phyloP scores from a whole-genome alignment of 129 eudicot genomes.

The Flaveria sonorensis region DNA sequence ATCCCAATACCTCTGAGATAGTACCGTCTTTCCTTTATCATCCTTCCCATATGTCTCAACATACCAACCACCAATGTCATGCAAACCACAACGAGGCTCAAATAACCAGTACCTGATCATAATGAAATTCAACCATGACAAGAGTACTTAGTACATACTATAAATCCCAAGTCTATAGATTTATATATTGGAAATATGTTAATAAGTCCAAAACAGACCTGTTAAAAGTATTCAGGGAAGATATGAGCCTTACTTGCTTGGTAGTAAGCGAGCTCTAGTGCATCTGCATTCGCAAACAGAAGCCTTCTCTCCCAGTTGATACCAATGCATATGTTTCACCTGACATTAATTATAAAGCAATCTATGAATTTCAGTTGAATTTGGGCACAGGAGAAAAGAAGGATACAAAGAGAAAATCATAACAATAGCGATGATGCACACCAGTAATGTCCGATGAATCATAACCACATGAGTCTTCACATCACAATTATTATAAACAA shows the following conservation, averaged over 20 bases:
- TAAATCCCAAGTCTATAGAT: not conserved
- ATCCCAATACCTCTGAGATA: slow-evolving; percentile 81
- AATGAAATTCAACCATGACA: not conserved
- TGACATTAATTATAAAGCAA: slow-evolving; percentile 25
- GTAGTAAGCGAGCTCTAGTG: slow-evolving; percentile 85
- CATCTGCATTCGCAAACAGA: slow-evolving; percentile 95
- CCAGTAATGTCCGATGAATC: slow-evolving; percentile 90
- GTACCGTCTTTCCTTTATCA: slow-evolving; percentile 62
- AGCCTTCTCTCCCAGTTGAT: slow-evolving; percentile 63
- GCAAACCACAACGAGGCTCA: slow-evolving; percentile 92
- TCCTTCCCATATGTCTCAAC: slow-evolving; percentile 89
- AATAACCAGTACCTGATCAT: slow-evolving; percentile 81
- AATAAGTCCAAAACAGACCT: slow-evolving; percentile 8
- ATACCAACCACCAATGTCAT: slow-evolving; percentile 98
- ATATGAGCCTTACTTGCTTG: slow-evolving; percentile 75
- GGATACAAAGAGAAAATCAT: slow-evolving; percentile 3
- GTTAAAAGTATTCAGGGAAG: slow-evolving; percentile 13
- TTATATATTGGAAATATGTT: not conserved
- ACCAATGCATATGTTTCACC: slow-evolving; percentile 99
- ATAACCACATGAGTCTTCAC: slow-evolving; percentile 70
- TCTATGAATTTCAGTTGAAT: slow-evolving; percentile 13
- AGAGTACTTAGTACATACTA: not conserved
- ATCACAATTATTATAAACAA: slow-evolving; percentile 54
- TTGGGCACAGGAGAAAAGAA: not conserved
- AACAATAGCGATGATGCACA: slow-evolving; percentile 34